Percentiles rank a stretch among this genome's conserved stretches.
phyloP scores from a whole-genome alignment of 1,284 basidiomycete species.

The Mrakiaceae sp. region DNA sequence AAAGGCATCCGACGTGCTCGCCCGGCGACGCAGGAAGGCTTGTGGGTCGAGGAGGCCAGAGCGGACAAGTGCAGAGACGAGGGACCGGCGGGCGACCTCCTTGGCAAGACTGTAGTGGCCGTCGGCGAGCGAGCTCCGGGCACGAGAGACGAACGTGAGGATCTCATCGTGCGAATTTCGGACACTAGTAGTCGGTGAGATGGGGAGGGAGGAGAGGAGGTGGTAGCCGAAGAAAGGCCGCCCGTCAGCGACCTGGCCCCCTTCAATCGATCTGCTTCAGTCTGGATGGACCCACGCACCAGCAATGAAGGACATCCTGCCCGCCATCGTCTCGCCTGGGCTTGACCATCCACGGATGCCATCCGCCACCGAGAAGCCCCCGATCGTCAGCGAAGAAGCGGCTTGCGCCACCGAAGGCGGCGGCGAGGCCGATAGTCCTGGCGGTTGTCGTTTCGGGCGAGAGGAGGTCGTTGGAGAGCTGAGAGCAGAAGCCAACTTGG shows the following conservation, averaged over 20 bases:
- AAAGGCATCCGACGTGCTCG: too few species aligned
- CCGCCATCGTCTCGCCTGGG: slow-evolving; percentile 8
- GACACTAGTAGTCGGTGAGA: not conserved
- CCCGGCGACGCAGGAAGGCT: too few species aligned
- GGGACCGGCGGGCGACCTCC: slow-evolving; percentile 9
- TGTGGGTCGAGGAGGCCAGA: not conserved
- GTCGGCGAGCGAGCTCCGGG: not conserved
- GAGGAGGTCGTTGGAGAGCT: slow-evolving; percentile 4
- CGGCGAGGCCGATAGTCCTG: slow-evolving; percentile 10
- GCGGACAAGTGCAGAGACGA: slow-evolving; percentile 11
- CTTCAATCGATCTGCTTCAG: too few species aligned
- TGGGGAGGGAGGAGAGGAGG: not conserved
- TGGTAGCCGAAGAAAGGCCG: not conserved
- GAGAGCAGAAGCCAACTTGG: not conserved
- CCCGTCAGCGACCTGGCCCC: not conserved
- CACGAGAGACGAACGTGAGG: slow-evolving; percentile 7
- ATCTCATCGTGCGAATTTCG: slow-evolving; percentile 13
- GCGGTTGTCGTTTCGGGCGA: slow-evolving; percentile 3
- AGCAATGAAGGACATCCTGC: slow-evolving; percentile 9
- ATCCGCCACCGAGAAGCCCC: slow-evolving; percentile 5
- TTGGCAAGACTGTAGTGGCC: slow-evolving; percentile 12
- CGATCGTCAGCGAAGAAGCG: slow-evolving; percentile 8
- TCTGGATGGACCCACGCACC: not conserved
- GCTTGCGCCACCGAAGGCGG: not conserved
- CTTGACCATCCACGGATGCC: slow-evolving; percentile 3